These are phyloP conservation scores for Exophiala xenobiotica DNA, from an alignment of 2,329 filamentous ascomycete species.

Conservation along the genomic window DNA sequence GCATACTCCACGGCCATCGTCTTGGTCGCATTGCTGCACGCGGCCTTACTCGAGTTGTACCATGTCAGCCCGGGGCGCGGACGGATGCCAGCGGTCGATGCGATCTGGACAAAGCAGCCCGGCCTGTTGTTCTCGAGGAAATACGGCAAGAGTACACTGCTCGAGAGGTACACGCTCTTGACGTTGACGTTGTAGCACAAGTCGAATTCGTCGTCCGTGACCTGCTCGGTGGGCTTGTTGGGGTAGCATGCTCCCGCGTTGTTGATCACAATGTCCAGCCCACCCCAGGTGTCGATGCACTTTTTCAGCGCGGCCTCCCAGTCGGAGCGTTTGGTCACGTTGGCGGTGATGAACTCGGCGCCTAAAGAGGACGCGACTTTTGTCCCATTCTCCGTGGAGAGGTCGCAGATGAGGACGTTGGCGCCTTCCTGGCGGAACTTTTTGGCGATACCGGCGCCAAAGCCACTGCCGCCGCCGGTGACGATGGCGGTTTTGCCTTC, in stretches of 20 bases:
- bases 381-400: constrained; percentile 20
- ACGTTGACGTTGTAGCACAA: constrained; percentile 49
- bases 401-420: constrained; percentile 37
- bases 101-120: constrained; percentile 25
- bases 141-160: constrained; percentile 20
- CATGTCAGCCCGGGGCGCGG: constrained; percentile 27
- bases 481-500: constrained; percentile 44
- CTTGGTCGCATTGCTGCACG: constrained; percentile 63
- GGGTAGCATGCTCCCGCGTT: constrained; percentile 52
- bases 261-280: constrained; percentile 53
- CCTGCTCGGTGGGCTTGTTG: constrained; percentile 41
- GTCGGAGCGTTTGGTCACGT: constrained; percentile 26
- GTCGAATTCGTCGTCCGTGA: constrained; percentile 49
- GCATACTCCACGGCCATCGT: constrained; percentile 72
- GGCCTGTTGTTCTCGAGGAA: constrained; percentile 25
- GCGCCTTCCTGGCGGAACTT: constrained; percentile 40
- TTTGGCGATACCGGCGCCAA: constrained; percentile 42
- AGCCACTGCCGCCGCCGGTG: constrained; percentile 45
- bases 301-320: constrained; percentile 40
- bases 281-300: constrained; percentile 43
- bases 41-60: constrained; percentile 64
- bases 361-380: constrained; percentile 24
- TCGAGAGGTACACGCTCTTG: constrained; percentile 27
- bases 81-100: constrained; percentile 26
- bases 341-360: constrained; percentile 19